These are phyloP conservation scores for Neodidymelliopsis sp. DNA, from an alignment of 2,329 filamentous ascomycete species.

Conservation along the genomic window DNA sequence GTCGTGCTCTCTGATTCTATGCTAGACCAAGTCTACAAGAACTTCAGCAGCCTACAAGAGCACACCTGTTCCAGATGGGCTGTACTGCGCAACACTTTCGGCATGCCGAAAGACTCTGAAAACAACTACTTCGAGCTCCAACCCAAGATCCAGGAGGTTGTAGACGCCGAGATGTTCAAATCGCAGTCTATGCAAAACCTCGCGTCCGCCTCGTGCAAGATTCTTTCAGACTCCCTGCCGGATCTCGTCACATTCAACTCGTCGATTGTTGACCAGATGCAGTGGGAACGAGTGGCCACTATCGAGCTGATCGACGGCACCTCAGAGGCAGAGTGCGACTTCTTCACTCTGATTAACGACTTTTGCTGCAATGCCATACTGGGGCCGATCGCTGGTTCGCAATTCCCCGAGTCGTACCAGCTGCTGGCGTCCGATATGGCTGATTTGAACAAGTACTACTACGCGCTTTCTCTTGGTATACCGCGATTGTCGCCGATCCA, in stretches of 20 bases:
- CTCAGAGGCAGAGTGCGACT: conserved; percentile 57
- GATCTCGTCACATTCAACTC: conserved; percentile 66
- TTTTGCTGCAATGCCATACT: conserved; percentile 63
- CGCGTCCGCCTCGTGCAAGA: conserved; percentile 37
- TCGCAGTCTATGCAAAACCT: conserved; percentile 56
- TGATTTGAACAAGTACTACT: conserved; percentile 62
- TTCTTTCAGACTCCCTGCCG: conserved; percentile 55
- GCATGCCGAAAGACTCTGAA: conserved; percentile 32
- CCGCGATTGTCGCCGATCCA: conserved; percentile 65
- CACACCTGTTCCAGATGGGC: conserved; percentile 29
- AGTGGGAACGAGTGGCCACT: conserved; percentile 66
- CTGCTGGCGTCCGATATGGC: conserved; percentile 61
- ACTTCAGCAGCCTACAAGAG: conserved; percentile 28
- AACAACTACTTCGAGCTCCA: conserved; percentile 30
- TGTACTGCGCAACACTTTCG: conserved; percentile 40
- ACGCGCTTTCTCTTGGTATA: conserved; percentile 62
- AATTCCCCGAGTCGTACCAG: conserved; percentile 58
- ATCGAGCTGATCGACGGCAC: conserved; percentile 53
- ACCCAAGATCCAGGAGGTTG: conserved; percentile 39
- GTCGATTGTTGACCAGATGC: conserved; percentile 67
- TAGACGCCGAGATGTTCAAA: conserved; percentile 56
- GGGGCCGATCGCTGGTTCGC: conserved; percentile 58
- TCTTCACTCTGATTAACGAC: conserved; percentile 60
- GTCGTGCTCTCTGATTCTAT: conserved; percentile 60
- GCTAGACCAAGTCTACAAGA: conserved; percentile 40